Conservation (phyloP, 768 basidiomycete species). For the Boletellus sp. region DNA sequence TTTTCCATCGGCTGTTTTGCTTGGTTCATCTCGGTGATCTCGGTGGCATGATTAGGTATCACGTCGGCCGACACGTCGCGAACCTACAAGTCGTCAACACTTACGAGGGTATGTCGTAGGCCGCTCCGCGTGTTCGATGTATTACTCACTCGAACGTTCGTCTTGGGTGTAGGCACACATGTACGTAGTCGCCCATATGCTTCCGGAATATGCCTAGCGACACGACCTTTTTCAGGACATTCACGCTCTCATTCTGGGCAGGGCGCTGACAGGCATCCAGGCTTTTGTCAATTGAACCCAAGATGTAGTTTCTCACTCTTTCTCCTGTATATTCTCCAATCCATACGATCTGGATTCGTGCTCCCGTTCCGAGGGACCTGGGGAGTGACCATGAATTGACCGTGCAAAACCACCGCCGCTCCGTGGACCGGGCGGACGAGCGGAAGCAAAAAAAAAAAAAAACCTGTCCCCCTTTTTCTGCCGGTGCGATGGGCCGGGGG, state of each 20-base stretch:
- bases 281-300: slow-evolving; percentile 68
- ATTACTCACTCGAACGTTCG: slow-evolving; percentile 3
- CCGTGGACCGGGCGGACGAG: too few relatives aligned
- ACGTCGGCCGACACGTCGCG: slow-evolving; percentile 90
- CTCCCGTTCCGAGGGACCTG: too few relatives aligned
- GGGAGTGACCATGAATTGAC: too few relatives aligned
- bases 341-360: background rate
- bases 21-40: background rate
- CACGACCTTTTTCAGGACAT: slow-evolving; percentile 68
- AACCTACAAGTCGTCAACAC: slow-evolving; percentile 96
- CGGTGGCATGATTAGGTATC: slow-evolving; percentile 53
- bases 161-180: slow-evolving; percentile 47
- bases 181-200: slow-evolving; percentile 33
- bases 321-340: background rate
- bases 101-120: slow-evolving; percentile 67
- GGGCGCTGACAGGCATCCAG: slow-evolving; percentile 83
- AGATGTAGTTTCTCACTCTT: background rate
- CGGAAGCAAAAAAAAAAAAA: too few relatives aligned
- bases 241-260: slow-evolving; percentile 89
- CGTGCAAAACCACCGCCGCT: too few relatives aligned
- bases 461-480: too few relatives aligned
- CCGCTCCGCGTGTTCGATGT: background rate
- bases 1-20: slow-evolving; percentile 17
- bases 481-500: too few relatives aligned
- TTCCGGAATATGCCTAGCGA: slow-evolving; percentile 1